Evolutionary conservation across 1,139 yeast genomes (phyloP), one percentile per base, ranked within the genome.

Genomic region (Debaryomyces udenii): DNA sequence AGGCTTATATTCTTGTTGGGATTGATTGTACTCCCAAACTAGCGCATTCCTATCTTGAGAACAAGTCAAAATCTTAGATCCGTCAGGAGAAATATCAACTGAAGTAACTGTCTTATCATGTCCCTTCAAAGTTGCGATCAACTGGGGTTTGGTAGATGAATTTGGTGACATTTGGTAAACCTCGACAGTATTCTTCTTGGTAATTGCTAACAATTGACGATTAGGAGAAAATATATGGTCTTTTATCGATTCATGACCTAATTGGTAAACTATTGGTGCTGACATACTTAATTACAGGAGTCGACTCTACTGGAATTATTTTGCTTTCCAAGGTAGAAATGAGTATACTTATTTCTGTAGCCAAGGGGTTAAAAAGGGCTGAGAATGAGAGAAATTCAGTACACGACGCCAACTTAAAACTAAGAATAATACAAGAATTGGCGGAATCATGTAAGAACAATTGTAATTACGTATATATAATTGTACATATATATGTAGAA

Each of bases 41-140:
- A 91, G 78, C 4, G 99, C 99, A 57, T 94, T 94, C 65, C 99
- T 79, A 64, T 94, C 99, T 67, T 94, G 98, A 4, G 99, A 91
- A 62, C 98, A 91, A 22, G 99, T 93, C 55, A 93, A 94, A 53
- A 94, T 88, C 59, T 86, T 82, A 33, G 65, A 48, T 33, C 97
- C 97, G 53, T 88, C 89, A 18, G 80, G 75, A 18, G 96, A 86
- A 53, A 94, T 83, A 59, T 94, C 99, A 28, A 94, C 90, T 0
- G 97, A 90, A 9, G 99, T 93, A 37, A 94, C 94, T 3, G 94
- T 83, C 64, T 91, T 91, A 66, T 93, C 99, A 63, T 94, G 99
- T 49, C 89, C 96, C 33, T 75, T 67, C 55, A 93, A 75, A 3
- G 76, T 75, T 23, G 94, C 76, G 43, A 87, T 68, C 47, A 81